A percentile compares a stretch with the other conserved stretches of the same genome.
These are phyloP conservation scores for Dentipellis sp. DNA, from an alignment of 768 basidiomycete genomes.

Conservation along the genomic window DNA sequence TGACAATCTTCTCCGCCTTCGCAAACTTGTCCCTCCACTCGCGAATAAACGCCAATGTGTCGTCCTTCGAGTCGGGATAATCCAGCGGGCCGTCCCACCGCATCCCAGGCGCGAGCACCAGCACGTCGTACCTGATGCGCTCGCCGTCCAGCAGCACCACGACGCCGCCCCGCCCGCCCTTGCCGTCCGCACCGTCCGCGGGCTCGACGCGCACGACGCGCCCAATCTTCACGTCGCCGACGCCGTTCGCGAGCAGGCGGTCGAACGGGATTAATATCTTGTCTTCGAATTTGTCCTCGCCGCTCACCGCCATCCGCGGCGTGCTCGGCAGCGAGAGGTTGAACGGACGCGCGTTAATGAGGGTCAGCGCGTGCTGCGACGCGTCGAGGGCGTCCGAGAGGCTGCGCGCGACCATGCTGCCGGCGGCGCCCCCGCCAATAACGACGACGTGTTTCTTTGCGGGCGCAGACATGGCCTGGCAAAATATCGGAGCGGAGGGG, in stretches of 20 bases:
- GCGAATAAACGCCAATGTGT: slow-evolving; percentile 15
- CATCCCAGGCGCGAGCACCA: slow-evolving; percentile 54
- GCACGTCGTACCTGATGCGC: slow-evolving; percentile 38
- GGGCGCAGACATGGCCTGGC: too few relatives aligned
- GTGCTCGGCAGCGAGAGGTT: slow-evolving; percentile 13
- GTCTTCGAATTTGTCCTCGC: slow-evolving; percentile 14
- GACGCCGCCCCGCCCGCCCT: slow-evolving; percentile 26
- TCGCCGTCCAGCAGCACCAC: slow-evolving; percentile 44
- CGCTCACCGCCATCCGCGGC: slow-evolving; percentile 14
- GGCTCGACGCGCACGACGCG: slow-evolving; percentile 29
- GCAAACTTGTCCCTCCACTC: slow-evolving; percentile 15
- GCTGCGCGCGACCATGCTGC: slow-evolving; percentile 8
- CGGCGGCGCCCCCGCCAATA: slow-evolving; percentile 20
- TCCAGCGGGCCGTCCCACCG: slow-evolving; percentile 40
- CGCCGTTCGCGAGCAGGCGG: slow-evolving; percentile 36
- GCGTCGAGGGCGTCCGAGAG: slow-evolving; percentile 13
- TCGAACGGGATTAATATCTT: slow-evolving; percentile 35
- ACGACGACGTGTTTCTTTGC: slow-evolving; percentile 16
- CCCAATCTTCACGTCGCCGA: slow-evolving; percentile 30
- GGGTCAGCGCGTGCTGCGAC: slow-evolving; percentile 12
- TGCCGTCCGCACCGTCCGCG: slow-evolving; percentile 11
- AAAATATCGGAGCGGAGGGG: too few relatives aligned
- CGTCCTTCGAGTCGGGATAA: slow-evolving; percentile 29
- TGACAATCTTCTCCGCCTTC: slow-evolving; percentile 12
- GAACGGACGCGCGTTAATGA: slow-evolving; percentile 14